Evolutionary conservation across 192 early-diverging fungal species (phyloP).

Genomic region (Ambispora gerdemannii): DNA sequence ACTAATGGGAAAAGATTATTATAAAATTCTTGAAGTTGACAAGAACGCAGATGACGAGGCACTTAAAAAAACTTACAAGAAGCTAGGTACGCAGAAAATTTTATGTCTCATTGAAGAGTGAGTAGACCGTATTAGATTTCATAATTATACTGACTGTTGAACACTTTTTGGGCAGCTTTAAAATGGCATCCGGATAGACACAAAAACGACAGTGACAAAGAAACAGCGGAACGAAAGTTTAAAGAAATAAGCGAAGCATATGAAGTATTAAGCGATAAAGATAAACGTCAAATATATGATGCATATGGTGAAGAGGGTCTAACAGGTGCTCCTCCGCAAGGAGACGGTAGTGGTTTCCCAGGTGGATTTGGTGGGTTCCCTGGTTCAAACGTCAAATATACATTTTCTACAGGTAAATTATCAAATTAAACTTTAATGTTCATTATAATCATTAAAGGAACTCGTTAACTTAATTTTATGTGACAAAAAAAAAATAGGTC

Average conservation of each 20-base stretch:
- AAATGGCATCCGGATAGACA: constrained; percentile 85
- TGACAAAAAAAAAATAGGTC: constrained; percentile 14
- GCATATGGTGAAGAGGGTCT: constrained; percentile 94
- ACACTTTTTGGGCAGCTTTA: constrained; percentile 41
- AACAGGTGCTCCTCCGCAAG: constrained; percentile 49
- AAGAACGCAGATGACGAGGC: constrained; percentile 74
- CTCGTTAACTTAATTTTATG: no score
- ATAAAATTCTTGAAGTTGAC: constrained; percentile 80
- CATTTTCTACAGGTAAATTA: constrained; percentile 53
- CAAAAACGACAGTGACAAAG: constrained; percentile 47
- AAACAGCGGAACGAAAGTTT: constrained; percentile 80
- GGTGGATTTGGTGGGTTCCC: constrained; percentile 50
- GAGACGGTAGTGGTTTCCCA: constrained; percentile 53
- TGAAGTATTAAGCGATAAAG: constrained; percentile 88
- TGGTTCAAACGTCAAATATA: constrained; percentile 63
- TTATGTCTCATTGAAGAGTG: background rate
- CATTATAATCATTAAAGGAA: no score
- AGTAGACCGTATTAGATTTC: background rate
- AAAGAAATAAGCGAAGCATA: constrained; percentile 98
- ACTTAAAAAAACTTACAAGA: constrained; percentile 80
- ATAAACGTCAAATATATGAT: constrained; percentile 95
- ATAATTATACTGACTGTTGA: no score
- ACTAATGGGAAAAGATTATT: constrained; percentile 95
- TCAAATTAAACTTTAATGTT: background rate
- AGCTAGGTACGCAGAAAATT: constrained; percentile 30